Base-by-base conservation (phyloP, 371 early-diverging fungal species). In the Catenaria anguillulae region DNA sequence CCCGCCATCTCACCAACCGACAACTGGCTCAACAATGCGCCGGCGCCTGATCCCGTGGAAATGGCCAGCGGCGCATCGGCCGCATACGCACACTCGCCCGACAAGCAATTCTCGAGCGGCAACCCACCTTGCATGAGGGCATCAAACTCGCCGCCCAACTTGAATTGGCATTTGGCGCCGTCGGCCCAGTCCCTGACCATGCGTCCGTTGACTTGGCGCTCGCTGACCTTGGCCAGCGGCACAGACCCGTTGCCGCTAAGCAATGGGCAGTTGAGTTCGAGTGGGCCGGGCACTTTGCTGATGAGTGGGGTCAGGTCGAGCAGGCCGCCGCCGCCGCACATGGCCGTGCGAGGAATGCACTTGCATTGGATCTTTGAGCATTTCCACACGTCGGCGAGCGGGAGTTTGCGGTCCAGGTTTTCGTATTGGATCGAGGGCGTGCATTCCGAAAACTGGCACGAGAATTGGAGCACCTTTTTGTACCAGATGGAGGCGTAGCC, bases 401-500 rank as follows among this genome's bases (percentile, higher is more conserved):
- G 29, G 31, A 19, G 1, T 0, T 13, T 29, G 29, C 52, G 29
- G 52, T 26, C 29, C 8, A 12, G 13, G 29, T 8, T 31, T 2
- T 12, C 55, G 36, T 10, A 19, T 2, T 4, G 12, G 26, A 58
- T 19, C 17, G 36, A 26, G 2, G 36, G 12, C 29, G 43, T 42
- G 43, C 58, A 58, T 24, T 58, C 26, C 19, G 21, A 6, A 26
- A 34, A n/a, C 42, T 58, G n/a, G 58, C 58, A 58, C 26, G 40
- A 15, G 58, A 58, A 58, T 21, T 58, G 58, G 15, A 58, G 36
- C 26, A 42, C 58, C 31, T 58, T 58, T 31, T 58, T 42, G 58
- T 19, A 13, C 58, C 58, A 58, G 2, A 58, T 24, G 24, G 58
- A 31, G 0, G 52, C 52, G 6, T 29, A 1, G 33, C 26, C 52